These are phyloP conservation scores for Pseudogymnoascus sp. DNA, from an alignment of 2,329 filamentous ascomycete genomes.

Conservation along the genomic window DNA sequence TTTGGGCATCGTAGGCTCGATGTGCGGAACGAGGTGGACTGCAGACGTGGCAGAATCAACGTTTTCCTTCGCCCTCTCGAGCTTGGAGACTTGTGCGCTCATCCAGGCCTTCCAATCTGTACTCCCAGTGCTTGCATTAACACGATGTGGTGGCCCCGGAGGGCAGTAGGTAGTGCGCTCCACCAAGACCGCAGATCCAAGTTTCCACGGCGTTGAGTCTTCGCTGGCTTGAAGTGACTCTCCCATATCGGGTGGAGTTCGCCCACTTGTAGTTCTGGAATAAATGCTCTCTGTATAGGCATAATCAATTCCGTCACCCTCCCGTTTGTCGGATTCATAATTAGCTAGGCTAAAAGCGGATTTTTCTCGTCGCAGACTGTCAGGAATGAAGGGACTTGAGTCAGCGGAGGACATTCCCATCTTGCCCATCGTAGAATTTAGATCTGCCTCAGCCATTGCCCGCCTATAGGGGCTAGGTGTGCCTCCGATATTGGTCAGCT, in stretches of 20 bases:
- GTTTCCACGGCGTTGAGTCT: constrained; percentile 12
- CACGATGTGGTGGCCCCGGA: constrained; percentile 28
- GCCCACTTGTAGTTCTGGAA: constrained; percentile 30
- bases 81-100: constrained; percentile 45
- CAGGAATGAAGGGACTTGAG: not conserved
- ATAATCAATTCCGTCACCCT: not conserved
- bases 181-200: constrained; percentile 34
- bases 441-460: constrained; percentile 33
- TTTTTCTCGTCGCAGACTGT: not conserved
- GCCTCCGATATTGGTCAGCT: constrained; percentile 45
- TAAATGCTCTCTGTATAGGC: constrained; percentile 30
- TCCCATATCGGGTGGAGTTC: constrained; percentile 22
- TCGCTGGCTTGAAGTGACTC: constrained; percentile 16
- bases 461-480: constrained; percentile 51
- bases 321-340: not conserved
- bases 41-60: constrained; percentile 10
- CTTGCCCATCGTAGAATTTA: constrained; percentile 11
- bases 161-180: constrained; percentile 30
- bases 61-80: constrained; percentile 33
- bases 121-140: constrained; percentile 41
- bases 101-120: constrained; percentile 52
- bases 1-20: constrained; percentile 27
- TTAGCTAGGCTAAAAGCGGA: not conserved
- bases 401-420: not conserved
- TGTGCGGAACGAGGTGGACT: constrained; percentile 22